Percentiles rank a stretch among this genome's conserved stretches.
Evolutionary conservation across 2,329 filamentous ascomycete species (phyloP).

Genomic region (Fusarium sp.): DNA sequence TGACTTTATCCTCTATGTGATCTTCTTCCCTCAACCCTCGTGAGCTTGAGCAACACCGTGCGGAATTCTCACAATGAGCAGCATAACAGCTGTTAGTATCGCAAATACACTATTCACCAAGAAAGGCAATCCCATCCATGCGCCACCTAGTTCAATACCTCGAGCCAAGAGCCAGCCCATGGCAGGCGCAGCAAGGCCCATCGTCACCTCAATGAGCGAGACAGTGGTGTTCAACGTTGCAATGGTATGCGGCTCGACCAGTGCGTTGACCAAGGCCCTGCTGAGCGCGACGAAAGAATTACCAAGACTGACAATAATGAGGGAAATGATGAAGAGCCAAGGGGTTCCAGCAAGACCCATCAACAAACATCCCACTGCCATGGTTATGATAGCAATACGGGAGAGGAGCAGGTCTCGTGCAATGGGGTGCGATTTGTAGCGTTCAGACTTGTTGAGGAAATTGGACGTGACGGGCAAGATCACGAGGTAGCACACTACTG

Average conservation of each 20-base stretch:
- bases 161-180: conserved; percentile 61
- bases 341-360: conserved; percentile 54
- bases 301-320: conserved; percentile 62
- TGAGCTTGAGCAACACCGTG: conserved; percentile 35
- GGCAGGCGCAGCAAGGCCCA: conserved; percentile 60
- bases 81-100: conserved; percentile 45
- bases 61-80: conserved; percentile 51
- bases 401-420: conserved; percentile 57
- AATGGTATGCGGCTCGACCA: conserved; percentile 66
- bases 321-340: conserved; percentile 54
- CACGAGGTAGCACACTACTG: conserved; percentile 55
- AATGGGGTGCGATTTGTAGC: conserved; percentile 49
- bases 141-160: conserved; percentile 61
- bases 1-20: fast-evolving
- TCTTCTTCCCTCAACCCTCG: not conserved
- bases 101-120: conserved; percentile 54
- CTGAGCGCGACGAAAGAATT: conserved; percentile 58
- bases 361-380: conserved; percentile 53
- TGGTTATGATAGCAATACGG: conserved; percentile 51
- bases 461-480: conserved; percentile 54
- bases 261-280: conserved; percentile 64
- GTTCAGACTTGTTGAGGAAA: conserved; percentile 47
- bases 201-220: conserved; percentile 62
- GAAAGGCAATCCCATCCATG: conserved; percentile 65
- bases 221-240: conserved; percentile 67